Evolutionary conservation across 2,329 filamentous ascomycete genomes (phyloP), one percentile per base, ranked within the genome.

Genomic region (Fusarium sp.): DNA sequence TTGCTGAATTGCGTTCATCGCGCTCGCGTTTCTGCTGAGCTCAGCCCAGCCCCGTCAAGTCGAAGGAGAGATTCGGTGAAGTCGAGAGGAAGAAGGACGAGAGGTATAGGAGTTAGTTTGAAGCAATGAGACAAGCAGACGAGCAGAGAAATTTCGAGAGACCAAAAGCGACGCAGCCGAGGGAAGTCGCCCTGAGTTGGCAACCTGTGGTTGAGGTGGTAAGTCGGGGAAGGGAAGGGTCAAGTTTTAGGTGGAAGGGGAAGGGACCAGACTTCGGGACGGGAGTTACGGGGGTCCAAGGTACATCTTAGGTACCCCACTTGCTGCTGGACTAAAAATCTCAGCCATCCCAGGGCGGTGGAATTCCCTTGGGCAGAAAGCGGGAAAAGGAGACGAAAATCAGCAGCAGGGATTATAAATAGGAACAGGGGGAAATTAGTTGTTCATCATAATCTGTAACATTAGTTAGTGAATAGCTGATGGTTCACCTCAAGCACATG

Each of bases 1-100:
- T 79, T 91, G 87, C 83, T 90, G 87, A 72, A 92, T 86, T 80
- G 90, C 87, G 80, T 92, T 87, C 90, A 92, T 92, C 67, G 74
- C 75, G 75, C 46, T 76, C 60, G 72, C 60, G 59, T 61, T 72
- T 67, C 40, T 60, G 64, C 46, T 69, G 57, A 73, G 68, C 69
- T 69, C 61, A 69, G 67, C 72, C 76, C 74, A 73, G 64, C 67
- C 56, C 57, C 63, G 73, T 60, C 61, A 43, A 60, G 43, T 38
- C 23, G 28, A 33, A 50, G 50, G 52, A 57, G n/a, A 46, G 11
- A 50, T 28, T 40, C 25, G 53, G 43, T 30, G 35, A 62, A 23
- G 47, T 58, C 33, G 25, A 37, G 30, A 42, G n/a, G 47, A 44
- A 38, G 53, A 30, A 49, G 30, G 30, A 30, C 30, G 49, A 65